phyloP scores from a whole-genome alignment of 1,139 yeast genomes.

The Taphrina populina region DNA sequence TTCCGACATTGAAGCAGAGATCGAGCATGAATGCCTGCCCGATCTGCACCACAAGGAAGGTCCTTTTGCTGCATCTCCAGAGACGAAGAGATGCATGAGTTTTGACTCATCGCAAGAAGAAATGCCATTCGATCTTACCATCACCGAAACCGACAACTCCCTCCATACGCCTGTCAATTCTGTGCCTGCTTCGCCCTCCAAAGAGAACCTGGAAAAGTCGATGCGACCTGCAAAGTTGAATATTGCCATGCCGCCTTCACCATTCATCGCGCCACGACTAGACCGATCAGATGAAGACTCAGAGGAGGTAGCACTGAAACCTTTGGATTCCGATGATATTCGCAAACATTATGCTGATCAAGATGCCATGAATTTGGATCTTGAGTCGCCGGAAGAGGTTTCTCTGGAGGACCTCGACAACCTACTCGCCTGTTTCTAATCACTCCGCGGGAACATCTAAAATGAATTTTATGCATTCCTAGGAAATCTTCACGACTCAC shows the following conservation, averaged over 20 bases:
- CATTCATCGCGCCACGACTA: slow-evolving; percentile 28
- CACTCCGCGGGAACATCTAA: no score
- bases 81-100: slow-evolving; percentile 16
- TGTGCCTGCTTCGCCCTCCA: slow-evolving; percentile 13
- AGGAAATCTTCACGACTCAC: no score
- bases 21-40: not conserved
- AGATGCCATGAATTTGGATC: slow-evolving; percentile 4
- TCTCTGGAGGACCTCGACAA: slow-evolving; percentile 25
- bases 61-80: slow-evolving; percentile 26
- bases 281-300: slow-evolving; percentile 7
- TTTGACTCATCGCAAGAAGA: slow-evolving; percentile 23
- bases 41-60: slow-evolving; percentile 17
- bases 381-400: slow-evolving; percentile 29
- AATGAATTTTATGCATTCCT: no score
- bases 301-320: not conserved
- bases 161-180: slow-evolving; percentile 12
- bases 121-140: slow-evolving; percentile 17
- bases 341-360: not conserved
- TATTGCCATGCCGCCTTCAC: slow-evolving; percentile 30
- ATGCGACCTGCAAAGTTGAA: slow-evolving; percentile 15
- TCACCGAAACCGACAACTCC: slow-evolving; percentile 1
- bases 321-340: not conserved
- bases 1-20: slow-evolving; percentile 9
- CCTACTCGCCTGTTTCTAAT: no score
- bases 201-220: not conserved